Percentiles rank a stretch among this genome's conserved stretches.
These are phyloP conservation scores for Russula abietina DNA, from an alignment of 768 basidiomycete genomes.

Conservation along the genomic window DNA sequence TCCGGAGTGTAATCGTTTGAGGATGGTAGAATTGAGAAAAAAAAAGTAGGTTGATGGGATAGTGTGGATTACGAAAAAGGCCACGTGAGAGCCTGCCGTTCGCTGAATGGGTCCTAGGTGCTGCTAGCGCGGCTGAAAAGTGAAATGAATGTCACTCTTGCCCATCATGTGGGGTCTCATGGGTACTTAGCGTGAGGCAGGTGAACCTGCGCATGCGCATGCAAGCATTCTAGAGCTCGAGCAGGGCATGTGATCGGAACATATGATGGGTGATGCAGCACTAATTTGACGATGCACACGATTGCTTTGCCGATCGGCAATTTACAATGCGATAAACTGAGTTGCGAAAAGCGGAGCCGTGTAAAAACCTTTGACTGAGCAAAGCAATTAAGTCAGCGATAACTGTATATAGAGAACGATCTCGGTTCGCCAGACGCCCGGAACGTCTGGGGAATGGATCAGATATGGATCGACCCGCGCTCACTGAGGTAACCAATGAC, in stretches of 20 bases:
- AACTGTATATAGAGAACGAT: neutral
- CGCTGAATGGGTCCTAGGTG: slow-evolving; percentile 1
- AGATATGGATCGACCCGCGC: neutral
- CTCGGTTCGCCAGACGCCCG: neutral
- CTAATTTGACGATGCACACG: neutral
- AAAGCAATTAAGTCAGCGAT: slow-evolving; percentile 12
- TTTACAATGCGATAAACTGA: neutral
- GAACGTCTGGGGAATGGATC: neutral
- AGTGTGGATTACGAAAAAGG: slow-evolving; percentile 14
- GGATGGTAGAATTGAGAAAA: neutral
- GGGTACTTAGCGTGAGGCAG: slow-evolving; percentile 9
- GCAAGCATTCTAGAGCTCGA: slow-evolving; percentile 13
- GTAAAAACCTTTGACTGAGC: neutral
- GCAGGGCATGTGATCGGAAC: slow-evolving; percentile 18
- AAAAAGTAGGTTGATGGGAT: neutral
- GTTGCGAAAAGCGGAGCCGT: neutral
- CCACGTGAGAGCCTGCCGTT: slow-evolving; percentile 3
- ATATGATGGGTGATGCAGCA: slow-evolving; percentile 15
- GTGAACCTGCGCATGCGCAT: neutral
- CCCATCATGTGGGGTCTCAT: slow-evolving; percentile 21
- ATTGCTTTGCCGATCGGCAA: neutral
- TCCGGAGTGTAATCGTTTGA: neutral
- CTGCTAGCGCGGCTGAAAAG: slow-evolving; percentile 21
- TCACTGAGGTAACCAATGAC: neutral
- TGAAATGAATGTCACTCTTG: slow-evolving; percentile 15